Conservation (phyloP, 345 rosid genomes). For the Luvunga scandens region DNA sequence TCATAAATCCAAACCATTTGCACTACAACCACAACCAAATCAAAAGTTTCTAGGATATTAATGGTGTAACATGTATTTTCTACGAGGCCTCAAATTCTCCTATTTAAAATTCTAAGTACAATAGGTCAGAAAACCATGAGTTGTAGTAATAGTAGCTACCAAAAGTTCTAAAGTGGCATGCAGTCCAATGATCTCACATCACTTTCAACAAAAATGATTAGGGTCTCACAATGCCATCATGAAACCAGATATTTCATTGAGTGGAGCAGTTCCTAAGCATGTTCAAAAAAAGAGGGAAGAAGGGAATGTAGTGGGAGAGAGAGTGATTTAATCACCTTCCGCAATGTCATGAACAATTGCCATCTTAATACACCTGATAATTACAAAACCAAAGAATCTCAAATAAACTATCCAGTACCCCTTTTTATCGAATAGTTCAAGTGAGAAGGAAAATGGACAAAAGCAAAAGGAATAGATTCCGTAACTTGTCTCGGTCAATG, state of each 20-base stretch:
- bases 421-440: neutral
- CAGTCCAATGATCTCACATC: neutral
- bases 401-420: neutral
- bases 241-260: neutral
- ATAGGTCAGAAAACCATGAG: neutral
- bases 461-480: neutral
- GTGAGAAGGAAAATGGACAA: neutral
- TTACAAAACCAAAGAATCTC: neutral
- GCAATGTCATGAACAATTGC: conserved; percentile 96
- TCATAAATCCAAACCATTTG: neutral
- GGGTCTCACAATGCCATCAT: neutral
- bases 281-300: neutral
- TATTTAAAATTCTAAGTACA: neutral
- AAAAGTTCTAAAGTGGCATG: neutral
- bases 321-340: conserved; percentile 47
- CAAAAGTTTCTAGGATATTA: neutral
- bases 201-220: neutral
- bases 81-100: neutral
- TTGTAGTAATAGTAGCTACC: neutral
- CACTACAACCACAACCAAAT: neutral
- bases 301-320: neutral
- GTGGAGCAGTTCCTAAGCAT: neutral
- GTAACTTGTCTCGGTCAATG: conserved; percentile 79
- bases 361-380: conserved; percentile 88
- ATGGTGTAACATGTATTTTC: neutral